A percentile compares a stretch with the other conserved stretches of the same genome.
Evolutionary conservation across 1,139 yeast genomes (phyloP).

Genomic region (Taiozyma sp.): DNA sequence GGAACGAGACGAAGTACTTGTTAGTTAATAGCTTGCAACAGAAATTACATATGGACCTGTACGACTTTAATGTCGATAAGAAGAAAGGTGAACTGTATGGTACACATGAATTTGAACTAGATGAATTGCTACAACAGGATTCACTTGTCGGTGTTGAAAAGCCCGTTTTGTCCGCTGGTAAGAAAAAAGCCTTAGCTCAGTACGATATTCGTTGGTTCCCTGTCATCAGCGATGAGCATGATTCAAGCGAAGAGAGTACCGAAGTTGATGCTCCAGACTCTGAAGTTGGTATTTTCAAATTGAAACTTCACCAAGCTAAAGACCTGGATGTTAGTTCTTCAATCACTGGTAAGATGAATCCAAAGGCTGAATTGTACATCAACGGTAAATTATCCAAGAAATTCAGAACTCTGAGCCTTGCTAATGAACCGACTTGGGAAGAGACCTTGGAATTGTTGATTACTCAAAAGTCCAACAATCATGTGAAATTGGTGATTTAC

Average conservation of each 20-base stretch:
- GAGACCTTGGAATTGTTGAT: slow-evolving; percentile 57
- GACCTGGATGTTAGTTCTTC: slow-evolving; percentile 63
- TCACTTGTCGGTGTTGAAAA: slow-evolving; percentile 19
- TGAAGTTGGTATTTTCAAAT: slow-evolving; percentile 67
- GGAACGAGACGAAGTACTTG: slow-evolving; percentile 60
- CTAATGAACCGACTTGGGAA: slow-evolving; percentile 72
- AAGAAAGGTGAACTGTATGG: slow-evolving; percentile 57
- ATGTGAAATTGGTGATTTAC: slow-evolving; percentile 49
- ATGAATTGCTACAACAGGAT: slow-evolving; percentile 49
- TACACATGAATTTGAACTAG: slow-evolving; percentile 49
- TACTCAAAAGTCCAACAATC: slow-evolving; percentile 53
- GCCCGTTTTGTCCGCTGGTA: slow-evolving; percentile 40
- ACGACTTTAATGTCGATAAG: slow-evolving; percentile 46
- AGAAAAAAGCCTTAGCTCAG: slow-evolving; percentile 53
- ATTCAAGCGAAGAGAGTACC: slow-evolving; percentile 19
- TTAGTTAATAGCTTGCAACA: slow-evolving; percentile 56
- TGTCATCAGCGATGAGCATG: slow-evolving; percentile 31
- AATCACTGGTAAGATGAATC: slow-evolving; percentile 65
- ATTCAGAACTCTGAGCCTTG: slow-evolving; percentile 58
- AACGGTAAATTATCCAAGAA: slow-evolving; percentile 49
- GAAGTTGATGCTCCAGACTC: slow-evolving; percentile 38
- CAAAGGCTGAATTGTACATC: slow-evolving; percentile 62
- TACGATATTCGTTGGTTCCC: slow-evolving; percentile 67
- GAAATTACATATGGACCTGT: slow-evolving; percentile 50
- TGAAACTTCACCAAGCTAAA: slow-evolving; percentile 68